These are phyloP conservation scores for Brasenia schreberi DNA, from an alignment of 164 flowering plant species.

Conservation along the genomic window DNA sequence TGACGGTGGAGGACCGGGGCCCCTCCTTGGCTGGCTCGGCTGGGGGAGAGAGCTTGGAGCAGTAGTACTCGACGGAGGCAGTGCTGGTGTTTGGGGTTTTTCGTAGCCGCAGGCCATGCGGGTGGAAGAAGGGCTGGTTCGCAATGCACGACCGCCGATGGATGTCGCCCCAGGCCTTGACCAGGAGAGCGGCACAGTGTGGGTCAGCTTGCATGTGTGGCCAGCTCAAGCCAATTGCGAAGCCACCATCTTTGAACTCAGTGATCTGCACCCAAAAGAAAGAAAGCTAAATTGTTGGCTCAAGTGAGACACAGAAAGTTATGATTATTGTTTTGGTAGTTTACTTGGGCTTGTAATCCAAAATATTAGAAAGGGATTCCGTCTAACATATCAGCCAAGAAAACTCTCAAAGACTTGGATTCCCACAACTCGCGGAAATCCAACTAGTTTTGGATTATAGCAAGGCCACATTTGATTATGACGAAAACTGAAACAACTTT, in stretches of 20 bases:
- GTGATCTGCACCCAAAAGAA: slow-evolving; percentile 30
- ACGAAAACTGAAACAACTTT: too few relatives aligned
- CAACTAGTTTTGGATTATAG: too few relatives aligned
- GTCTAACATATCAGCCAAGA: too few relatives aligned
- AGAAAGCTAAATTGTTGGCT: too few relatives aligned
- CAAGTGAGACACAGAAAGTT: too few relatives aligned
- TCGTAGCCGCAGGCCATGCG: slow-evolving; percentile 14
- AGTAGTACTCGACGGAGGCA: slow-evolving; percentile 19
- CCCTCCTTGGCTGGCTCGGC: slow-evolving; percentile 7
- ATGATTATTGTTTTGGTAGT: too few relatives aligned
- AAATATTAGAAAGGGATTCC: too few relatives aligned
- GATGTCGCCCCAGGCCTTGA: slow-evolving; percentile 50
- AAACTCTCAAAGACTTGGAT: too few relatives aligned
- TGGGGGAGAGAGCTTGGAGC: slow-evolving; percentile 16
- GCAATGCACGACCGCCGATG: slow-evolving; percentile 24
- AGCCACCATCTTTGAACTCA: slow-evolving; percentile 64
- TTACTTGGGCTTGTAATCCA: too few relatives aligned
- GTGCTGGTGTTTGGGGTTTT: slow-evolving; percentile 13
- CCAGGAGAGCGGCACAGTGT: slow-evolving; percentile 27
- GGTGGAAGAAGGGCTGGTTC: slow-evolving; percentile 39
- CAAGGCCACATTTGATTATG: too few relatives aligned
- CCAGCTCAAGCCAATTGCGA: slow-evolving; percentile 66
- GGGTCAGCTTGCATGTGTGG: slow-evolving; percentile 65
- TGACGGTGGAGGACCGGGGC: slow-evolving; percentile 30
- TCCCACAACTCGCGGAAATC: too few relatives aligned